Percentiles rank a stretch among this genome's conserved stretches.
Evolutionary conservation across 2,329 filamentous ascomycete species (phyloP).

Genomic region (Alternaria triticina): DNA sequence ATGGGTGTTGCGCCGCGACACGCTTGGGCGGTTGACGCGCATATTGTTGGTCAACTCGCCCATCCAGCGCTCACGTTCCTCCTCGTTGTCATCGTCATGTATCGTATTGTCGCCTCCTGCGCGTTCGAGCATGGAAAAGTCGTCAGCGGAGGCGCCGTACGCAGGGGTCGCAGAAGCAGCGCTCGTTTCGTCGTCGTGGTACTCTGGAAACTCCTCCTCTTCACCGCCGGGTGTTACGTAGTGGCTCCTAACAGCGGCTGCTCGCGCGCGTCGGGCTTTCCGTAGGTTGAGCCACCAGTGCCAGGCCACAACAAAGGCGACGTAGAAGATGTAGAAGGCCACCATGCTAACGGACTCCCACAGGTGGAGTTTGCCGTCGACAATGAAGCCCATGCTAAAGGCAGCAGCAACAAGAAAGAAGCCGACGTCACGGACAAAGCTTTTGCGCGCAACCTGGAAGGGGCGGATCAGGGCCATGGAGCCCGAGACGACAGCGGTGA

Average conservation of each 20-base stretch:
- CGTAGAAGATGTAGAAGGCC: constrained; percentile 87
- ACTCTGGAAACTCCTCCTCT: constrained; percentile 63
- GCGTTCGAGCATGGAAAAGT: constrained; percentile 67
- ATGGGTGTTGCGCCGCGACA: constrained; percentile 73
- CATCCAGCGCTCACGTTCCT: constrained; percentile 67
- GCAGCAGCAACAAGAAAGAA: constrained; percentile 89
- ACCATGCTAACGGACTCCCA: constrained; percentile 96
- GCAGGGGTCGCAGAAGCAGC: constrained; percentile 46
- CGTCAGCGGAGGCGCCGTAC: constrained; percentile 62
- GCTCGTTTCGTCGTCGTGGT: constrained; percentile 61
- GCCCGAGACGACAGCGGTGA: constrained; percentile 92
- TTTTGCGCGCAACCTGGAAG: constrained; percentile 87
- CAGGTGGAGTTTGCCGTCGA: constrained; percentile 79
- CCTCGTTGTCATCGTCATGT: constrained; percentile 63
- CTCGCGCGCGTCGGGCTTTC: constrained; percentile 67
- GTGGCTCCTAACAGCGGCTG: constrained; percentile 76
- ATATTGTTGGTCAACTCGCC: constrained; percentile 93
- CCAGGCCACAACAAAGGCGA: constrained; percentile 85
- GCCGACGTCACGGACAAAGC: constrained; percentile 87
- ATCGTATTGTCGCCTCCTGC: constrained; percentile 65
- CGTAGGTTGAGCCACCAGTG: constrained; percentile 81
- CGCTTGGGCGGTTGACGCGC: constrained; percentile 76
- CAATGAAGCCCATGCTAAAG: constrained; percentile 87
- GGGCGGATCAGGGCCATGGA: constrained; percentile 97
- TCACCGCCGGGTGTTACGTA: constrained; percentile 68